These are phyloP conservation scores for Nephelium lappaceum DNA, from an alignment of 345 rosid species.

Conservation along the genomic window DNA sequence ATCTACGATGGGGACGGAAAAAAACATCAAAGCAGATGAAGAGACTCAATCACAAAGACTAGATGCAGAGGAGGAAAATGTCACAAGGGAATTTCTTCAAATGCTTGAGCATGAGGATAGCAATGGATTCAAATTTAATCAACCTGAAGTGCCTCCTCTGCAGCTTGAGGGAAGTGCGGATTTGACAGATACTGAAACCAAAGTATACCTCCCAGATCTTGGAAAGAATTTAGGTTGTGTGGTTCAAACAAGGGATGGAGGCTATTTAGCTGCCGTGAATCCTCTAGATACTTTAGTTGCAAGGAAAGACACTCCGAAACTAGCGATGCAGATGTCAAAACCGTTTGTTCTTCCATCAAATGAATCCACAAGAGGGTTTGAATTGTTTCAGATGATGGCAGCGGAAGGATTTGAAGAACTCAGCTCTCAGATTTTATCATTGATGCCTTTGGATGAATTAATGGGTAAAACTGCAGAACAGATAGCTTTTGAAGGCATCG, in stretches of 20 bases:
- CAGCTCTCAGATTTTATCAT: constrained; percentile 52
- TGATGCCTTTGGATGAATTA: constrained; percentile 83
- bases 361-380: constrained; percentile 57
- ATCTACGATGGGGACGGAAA: constrained; percentile 66
- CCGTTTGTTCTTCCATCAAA: constrained; percentile 56
- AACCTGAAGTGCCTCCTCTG: constrained; percentile 46
- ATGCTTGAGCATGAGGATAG: constrained; percentile 76
- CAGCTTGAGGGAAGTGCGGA: constrained; percentile 40
- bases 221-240: constrained; percentile 86
- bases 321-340: constrained; percentile 92
- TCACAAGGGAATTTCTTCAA: constrained; percentile 84
- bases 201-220: constrained; percentile 71
- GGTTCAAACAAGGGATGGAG: constrained; percentile 90
- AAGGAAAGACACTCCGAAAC: constrained; percentile 76
- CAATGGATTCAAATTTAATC: constrained; percentile 38
- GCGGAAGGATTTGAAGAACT: constrained; percentile 63
- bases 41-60: constrained; percentile 64
- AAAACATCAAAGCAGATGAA: constrained; percentile 35
- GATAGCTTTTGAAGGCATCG: constrained; percentile 97
- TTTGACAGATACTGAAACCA: constrained; percentile 48
- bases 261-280: constrained; percentile 84
- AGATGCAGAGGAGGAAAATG: constrained; percentile 84
- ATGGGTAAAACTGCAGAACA: constrained; percentile 93
- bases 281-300: constrained; percentile 60
- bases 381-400: constrained; percentile 73